Base-by-base conservation (phyloP, 1,139 yeast genomes). In the Suhomyces taliae region DNA sequence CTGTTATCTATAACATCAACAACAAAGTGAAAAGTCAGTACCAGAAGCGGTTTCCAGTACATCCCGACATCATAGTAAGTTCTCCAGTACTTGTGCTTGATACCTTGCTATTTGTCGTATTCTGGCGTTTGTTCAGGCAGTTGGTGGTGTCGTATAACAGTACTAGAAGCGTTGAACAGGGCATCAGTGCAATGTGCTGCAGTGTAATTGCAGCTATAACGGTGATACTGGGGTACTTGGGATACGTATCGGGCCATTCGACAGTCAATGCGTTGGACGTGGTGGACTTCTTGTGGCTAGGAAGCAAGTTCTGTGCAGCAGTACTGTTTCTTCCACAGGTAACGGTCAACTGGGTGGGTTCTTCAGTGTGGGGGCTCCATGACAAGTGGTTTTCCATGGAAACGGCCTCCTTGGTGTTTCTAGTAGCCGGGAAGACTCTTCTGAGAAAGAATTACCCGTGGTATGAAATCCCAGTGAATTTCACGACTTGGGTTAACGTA, bases 251-350 rank as follows among this genome's bases (percentile, higher is more conserved):
- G 1, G n/a, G 9, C 2, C 7, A 9, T 15, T 34, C 42, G 7
- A 24, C 45, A 3, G 24, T 41, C 6, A 33, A 31, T 27, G 36
- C 50, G 8, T 51, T 72, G 9, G 77, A 72, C 48, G 15, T 61
- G 7, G 52, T 64, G 3, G 74, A 69, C 36, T 59, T 47, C 34
- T 7, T 66, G 1, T 70, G 74, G 74, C 40, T 65, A 2, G 36
- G 58, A 0, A 51, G 58, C n/a, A 60, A 60, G 37, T 33, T 56
- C 12, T 32, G 56, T 0, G 52, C 48, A 14, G 27, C 54, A 8
- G 29, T 61, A 8, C 54, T 56, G 39, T 50, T 57, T 8, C 15
- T 59, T 3, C 76, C 78, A 1, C 74, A 71, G 42, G 41, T 66
- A 6, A 49, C 58, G 36, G 57, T 67, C 56, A 67, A 67, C 44